Percentiles rank a stretch among this genome's conserved stretches.
Conservation (phyloP, 1,284 basidiomycete genomes). For the Heterobasidion occidentale region DNA sequence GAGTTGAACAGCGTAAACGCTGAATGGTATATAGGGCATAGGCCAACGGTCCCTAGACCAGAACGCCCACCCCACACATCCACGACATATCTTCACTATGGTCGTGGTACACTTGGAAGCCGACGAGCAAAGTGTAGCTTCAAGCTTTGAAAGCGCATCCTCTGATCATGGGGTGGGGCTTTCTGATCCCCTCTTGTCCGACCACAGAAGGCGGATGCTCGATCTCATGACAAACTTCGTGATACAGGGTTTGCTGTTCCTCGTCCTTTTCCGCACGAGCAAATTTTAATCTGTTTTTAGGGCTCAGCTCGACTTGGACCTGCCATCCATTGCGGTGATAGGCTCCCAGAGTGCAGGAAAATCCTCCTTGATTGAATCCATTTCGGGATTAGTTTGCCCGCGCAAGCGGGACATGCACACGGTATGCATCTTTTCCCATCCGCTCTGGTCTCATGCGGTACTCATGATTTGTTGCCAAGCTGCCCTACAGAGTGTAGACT, state of each 20-base stretch:
- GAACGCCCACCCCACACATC: no score
- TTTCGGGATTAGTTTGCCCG: conserved; percentile 58
- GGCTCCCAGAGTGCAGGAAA: conserved; percentile 36
- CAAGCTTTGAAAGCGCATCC: no score
- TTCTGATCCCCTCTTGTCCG: no score
- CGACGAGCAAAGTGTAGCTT: no score
- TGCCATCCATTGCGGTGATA: conserved; percentile 57
- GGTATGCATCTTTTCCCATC: conserved; percentile 20
- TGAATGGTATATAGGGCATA: no score
- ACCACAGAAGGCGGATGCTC: conserved; percentile 31
- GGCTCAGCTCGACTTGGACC: conserved; percentile 56
- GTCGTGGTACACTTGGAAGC: conserved; percentile 2
- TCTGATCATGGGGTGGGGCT: no score
- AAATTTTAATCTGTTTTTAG: conserved; percentile 22
- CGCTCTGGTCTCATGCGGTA: background rate
- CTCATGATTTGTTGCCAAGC: conserved; percentile 22
- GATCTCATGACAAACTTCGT: conserved; percentile 44
- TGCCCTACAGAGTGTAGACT: conserved; percentile 64
- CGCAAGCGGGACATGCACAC: conserved; percentile 56
- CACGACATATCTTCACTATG: no score
- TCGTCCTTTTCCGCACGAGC: background rate
- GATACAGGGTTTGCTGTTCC: conserved; percentile 40
- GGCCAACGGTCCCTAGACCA: no score
- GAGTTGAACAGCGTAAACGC: no score
- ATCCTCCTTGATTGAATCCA: conserved; percentile 62